Conservation (phyloP, 805 yeast species). For the Blastobotrys robertii region DNA sequence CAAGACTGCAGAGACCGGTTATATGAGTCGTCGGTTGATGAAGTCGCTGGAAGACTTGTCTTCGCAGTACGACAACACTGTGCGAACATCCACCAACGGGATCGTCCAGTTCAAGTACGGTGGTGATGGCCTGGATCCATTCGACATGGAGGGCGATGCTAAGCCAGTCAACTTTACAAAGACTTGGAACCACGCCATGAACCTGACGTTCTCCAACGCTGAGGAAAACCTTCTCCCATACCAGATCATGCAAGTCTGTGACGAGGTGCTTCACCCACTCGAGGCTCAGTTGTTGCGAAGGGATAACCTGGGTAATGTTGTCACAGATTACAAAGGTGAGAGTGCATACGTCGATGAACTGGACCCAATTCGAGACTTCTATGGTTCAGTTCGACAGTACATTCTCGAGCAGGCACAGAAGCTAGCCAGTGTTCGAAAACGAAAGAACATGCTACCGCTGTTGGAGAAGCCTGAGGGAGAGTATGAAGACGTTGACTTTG, state of each 20-base stretch:
- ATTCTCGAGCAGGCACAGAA: slow-evolving; percentile 44
- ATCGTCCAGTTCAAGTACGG: slow-evolving; percentile 97
- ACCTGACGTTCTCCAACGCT: slow-evolving; percentile 47
- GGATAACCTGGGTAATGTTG: slow-evolving; percentile 60
- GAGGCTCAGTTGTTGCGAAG: slow-evolving; percentile 51
- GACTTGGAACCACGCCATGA: slow-evolving; percentile 88
- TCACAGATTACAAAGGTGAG: slow-evolving; percentile 28
- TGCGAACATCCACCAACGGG: slow-evolving; percentile 90
- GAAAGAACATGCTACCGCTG: slow-evolving; percentile 40
- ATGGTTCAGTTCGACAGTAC: slow-evolving; percentile 62
- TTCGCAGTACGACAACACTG: slow-evolving; percentile 86
- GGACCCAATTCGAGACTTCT: slow-evolving; percentile 83
- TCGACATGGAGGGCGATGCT: slow-evolving; percentile 99
- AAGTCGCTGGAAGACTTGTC: slow-evolving; percentile 94
- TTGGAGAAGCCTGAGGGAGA: slow-evolving; percentile 34
- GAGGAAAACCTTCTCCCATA: slow-evolving; percentile 60
- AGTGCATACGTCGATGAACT: slow-evolving; percentile 55
- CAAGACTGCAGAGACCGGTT: slow-evolving; percentile 98
- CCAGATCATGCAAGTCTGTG: slow-evolving; percentile 48
- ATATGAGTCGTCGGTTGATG: slow-evolving; percentile 97
- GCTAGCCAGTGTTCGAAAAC: slow-evolving; percentile 48
- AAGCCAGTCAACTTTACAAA: slow-evolving; percentile 87
- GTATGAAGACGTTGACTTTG: slow-evolving; percentile 24
- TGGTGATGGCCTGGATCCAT: slow-evolving; percentile 97
- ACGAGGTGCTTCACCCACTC: slow-evolving; percentile 49